Percentiles rank a stretch among this genome's conserved stretches.
Evolutionary conservation across 306 rosid genomes (phyloP).

Genomic region (Pyrus bretschneideri): DNA sequence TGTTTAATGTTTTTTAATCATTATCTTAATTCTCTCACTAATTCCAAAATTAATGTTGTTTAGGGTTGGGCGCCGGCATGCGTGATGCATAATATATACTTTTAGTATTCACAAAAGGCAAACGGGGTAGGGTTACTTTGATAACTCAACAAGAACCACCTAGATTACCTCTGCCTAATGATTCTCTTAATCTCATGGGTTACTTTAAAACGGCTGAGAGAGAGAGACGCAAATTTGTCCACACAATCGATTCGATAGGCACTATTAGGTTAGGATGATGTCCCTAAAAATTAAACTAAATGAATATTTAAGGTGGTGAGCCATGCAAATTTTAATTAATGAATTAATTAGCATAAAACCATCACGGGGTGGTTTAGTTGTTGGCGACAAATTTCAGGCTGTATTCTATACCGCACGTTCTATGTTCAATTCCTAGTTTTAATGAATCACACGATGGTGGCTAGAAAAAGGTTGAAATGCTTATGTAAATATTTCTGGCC

Average conservation of each 20-base stretch:
- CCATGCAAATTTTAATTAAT: neutral
- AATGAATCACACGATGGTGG: too few species aligned
- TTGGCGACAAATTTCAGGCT: too few species aligned
- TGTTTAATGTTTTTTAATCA: neutral
- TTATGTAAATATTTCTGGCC: rapidly evolving
- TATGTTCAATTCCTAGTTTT: too few species aligned
- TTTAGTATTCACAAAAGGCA: neutral
- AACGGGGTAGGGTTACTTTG: neutral
- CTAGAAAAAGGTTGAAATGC: too few species aligned
- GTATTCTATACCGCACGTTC: too few species aligned
- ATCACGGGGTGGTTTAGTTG: too few species aligned
- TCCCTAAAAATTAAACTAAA: neutral
- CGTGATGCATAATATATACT: neutral
- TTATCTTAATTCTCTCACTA: neutral
- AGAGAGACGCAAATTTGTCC: neutral
- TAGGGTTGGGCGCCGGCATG: neutral
- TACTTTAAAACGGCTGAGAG: too few species aligned
- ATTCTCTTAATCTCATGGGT: neutral
- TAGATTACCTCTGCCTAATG: neutral
- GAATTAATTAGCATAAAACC: neutral
- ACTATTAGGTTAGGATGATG: neutral
- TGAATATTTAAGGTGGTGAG: neutral
- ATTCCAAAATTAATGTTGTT: neutral
- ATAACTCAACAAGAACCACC: neutral
- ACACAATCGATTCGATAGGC: neutral